Evolutionary conservation across 2,329 filamentous ascomycete genomes (phyloP).

Genomic region (Xylariaceae sp.): DNA sequence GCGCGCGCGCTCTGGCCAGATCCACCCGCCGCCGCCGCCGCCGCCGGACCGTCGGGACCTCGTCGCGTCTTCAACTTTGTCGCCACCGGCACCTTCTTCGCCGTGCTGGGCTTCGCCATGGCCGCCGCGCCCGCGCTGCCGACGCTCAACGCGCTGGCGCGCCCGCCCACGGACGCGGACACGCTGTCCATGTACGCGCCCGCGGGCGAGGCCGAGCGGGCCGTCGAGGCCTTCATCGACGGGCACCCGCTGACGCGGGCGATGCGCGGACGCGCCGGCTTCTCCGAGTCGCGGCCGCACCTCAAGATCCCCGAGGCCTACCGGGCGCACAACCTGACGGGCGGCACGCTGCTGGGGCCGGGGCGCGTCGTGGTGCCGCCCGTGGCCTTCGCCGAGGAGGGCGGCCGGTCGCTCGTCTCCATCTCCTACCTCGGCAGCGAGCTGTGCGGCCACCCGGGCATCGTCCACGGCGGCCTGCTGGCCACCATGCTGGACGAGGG

Average conservation of each 20-base stretch:
- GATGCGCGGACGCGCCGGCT: constrained; percentile 59
- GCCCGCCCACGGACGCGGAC: constrained; percentile 59
- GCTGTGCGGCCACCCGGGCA: constrained; percentile 82
- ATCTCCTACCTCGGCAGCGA: constrained; percentile 71
- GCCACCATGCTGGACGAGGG: constrained; percentile 93
- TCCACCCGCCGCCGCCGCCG: not conserved
- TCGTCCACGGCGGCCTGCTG: constrained; percentile 83
- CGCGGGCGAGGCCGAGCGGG: constrained; percentile 42
- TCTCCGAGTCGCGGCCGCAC: constrained; percentile 74
- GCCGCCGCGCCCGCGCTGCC: constrained; percentile 44
- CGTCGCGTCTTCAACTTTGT: constrained; percentile 38
- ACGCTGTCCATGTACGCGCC: constrained; percentile 60
- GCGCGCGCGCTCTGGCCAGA: not conserved
- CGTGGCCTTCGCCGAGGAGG: constrained; percentile 64
- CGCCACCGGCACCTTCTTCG: constrained; percentile 39
- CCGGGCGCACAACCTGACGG: constrained; percentile 71
- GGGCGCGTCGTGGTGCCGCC: constrained; percentile 76
- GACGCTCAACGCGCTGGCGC: constrained; percentile 39
- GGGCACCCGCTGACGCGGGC: constrained; percentile 65
- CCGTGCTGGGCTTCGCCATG: constrained; percentile 48
- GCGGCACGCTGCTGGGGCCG: constrained; percentile 66
- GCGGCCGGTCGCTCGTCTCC: constrained; percentile 61
- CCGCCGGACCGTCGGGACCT: constrained; percentile 29
- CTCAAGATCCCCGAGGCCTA: constrained; percentile 71
- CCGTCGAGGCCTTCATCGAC: constrained; percentile 67